phyloP scores from a whole-genome alignment of 495 filamentous ascomycete genomes.

The Penicillium pulvis region DNA sequence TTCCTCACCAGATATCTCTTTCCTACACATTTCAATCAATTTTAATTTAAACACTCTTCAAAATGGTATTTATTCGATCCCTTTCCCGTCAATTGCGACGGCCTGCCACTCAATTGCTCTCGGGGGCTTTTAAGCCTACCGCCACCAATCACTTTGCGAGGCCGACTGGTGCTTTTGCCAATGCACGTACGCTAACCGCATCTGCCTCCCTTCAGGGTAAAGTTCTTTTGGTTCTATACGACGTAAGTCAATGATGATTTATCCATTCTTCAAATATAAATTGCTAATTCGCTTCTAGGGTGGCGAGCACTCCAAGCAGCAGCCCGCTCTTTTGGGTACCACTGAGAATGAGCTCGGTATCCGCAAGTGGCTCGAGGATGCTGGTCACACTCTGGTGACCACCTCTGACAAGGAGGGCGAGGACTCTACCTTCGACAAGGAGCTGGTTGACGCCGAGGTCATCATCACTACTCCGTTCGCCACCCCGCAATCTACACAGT shows the following conservation, averaged over 20 bases:
- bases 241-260: conserved; percentile 54
- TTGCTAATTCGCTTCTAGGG: conserved; percentile 49
- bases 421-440: conserved; percentile 90
- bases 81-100: conserved; percentile 57
- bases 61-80: conserved; percentile 72
- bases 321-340: conserved; percentile 86
- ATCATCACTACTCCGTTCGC: conserved; percentile 98
- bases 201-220: conserved; percentile 65
- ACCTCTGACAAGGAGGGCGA: conserved; percentile 97
- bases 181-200: conserved; percentile 57
- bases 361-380: conserved; percentile 92
- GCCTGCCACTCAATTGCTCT: conserved; percentile 58
- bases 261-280: background rate
- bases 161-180: conserved; percentile 38
- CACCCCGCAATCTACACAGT: background rate
- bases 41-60: conserved; percentile 37
- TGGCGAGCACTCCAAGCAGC: conserved; percentile 68
- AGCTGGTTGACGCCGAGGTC: conserved; percentile 94
- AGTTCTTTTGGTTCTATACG: conserved; percentile 74
- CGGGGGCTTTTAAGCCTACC: conserved; percentile 30
- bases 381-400: conserved; percentile 93
- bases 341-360: conserved; percentile 98
- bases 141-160: conserved; percentile 25
- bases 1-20: conserved; percentile 9
- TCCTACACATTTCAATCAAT: conserved; percentile 7